Evolutionary conservation across 192 early-diverging fungal genomes (phyloP), one percentile per base, ranked within the genome.

Genomic region (Kappamyces sp.): DNA sequence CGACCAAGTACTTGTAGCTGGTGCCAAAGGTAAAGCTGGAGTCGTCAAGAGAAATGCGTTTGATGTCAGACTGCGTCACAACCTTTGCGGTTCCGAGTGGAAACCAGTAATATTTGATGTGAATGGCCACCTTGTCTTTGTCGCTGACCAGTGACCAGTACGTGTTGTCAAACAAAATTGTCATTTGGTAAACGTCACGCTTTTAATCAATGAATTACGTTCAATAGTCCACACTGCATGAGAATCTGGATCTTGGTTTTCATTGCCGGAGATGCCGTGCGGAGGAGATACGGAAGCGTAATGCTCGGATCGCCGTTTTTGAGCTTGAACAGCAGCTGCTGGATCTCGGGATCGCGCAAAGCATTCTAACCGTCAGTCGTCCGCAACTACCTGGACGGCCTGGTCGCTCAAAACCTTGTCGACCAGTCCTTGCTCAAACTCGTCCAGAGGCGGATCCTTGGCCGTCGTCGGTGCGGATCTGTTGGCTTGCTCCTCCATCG

Each of bases 361-460:
- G 23, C 6, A 13, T 23, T 49, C 50, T 51, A 42, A 42, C 31
- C 31, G 36, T 66, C n/a, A 62, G 9, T 13, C 12, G 58, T 12
- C 8, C 2, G 43, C 47, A 6, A 53, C 15, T 40, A 61, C 71
- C 60, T 69, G 66, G 4, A 61, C 13, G 4, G 60, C 53, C 15
- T 10, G 8, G 40, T 72, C 71, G 12, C 40, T 8, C 61, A 63
- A 44, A 3, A 74, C 72, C 40, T 52, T 42, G 36, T 62, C 37
- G 40, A 74, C 47, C 31, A 74, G 49, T n/a, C 53, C 52, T 40
- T 69, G 50, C 42, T 74, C 72, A 60, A 64, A 52, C 5, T 48
- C 23, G 3, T 47, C 48, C n/a, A 33, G 39, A n/a, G 53, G 12
- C 13, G 31, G 32, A 35, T 51, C 36, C 8, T 60, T 35, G 6